Conservation (phyloP, 495 filamentous ascomycete species). For the Parathielavia appendiculata region DNA sequence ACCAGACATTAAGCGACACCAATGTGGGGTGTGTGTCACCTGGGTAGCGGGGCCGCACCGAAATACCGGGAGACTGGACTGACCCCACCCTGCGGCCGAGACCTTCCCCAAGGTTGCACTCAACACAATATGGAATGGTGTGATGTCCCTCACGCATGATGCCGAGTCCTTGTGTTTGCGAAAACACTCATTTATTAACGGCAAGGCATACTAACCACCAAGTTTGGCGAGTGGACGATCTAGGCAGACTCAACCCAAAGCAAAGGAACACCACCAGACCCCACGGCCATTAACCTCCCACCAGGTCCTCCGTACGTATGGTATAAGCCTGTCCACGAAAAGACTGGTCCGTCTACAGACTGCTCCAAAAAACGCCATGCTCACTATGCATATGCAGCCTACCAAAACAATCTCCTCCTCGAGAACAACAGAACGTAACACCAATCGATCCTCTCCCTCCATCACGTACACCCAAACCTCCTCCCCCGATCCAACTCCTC, state of each 20-base stretch:
- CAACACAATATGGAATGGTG: no score
- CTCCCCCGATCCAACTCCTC: constrained; percentile 28
- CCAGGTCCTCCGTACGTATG: no score
- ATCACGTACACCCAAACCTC: constrained; percentile 26
- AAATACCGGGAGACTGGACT: background rate
- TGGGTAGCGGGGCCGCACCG: background rate
- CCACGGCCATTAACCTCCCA: background rate
- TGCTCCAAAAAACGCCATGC: constrained; percentile 11
- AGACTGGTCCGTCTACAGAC: constrained; percentile 4
- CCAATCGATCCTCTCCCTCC: background rate
- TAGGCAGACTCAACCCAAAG: background rate
- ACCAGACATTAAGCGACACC: background rate
- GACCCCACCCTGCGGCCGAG: background rate
- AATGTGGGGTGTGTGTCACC: background rate
- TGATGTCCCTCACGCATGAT: no score
- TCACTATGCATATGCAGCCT: background rate
- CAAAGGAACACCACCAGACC: background rate
- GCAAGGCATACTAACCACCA: no score
- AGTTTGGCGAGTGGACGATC: background rate
- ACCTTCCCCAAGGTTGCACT: no score
- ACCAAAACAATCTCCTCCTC: background rate
- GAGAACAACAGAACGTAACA: constrained; percentile 2
- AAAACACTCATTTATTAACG: no score
- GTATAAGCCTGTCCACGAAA: background rate
- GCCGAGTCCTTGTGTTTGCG: no score